Base-by-base conservation (phyloP, 164 flowering plant species). In the Vitis labrusca region DNA sequence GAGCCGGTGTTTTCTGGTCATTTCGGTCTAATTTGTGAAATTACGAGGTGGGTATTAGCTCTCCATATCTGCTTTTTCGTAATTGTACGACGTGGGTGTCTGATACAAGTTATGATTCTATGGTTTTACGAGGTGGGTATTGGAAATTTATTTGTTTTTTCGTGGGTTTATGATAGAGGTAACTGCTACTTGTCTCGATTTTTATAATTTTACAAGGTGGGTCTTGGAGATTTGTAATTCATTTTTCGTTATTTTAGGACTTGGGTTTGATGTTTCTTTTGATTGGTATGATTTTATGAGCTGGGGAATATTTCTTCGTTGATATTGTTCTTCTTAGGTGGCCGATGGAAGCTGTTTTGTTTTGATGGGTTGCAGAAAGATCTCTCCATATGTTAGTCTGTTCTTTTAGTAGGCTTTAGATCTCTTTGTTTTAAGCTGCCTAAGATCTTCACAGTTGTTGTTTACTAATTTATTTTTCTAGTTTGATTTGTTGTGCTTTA, bases 101-200 rank as follows among this genome's bases (percentile, higher is more conserved):
- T 62, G 3, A 16, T 48, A 51, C 53, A 37, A 50, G 50, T 13
- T 12, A 61, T 49, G 32, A 5, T 61, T 59, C 47, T 53, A 2
- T 17, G 56, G 17, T 64, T 65, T 73, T 64, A 50, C 50, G 61
- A 61, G 51, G 61, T 64, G 67, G 72, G 69, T 64, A 10, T 59
- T 69, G 14, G 16, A 1, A 30, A 55, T 10, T 64, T 64, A 0
- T 30, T 27, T 65, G 52, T 72, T 65, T 48, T 57, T 11, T 37
- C 15, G 52, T 58, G 8, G 14, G 12, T 59, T 7, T 12, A 10
- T 53, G 52, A 37, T 54, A 11, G 2, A 50, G 50, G 6, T 37
- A 37, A 37, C 8, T 16, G 13, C 17, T 48, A 47, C 17, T 63
- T 63, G 23, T 49, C 8, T 16, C 9, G 50, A 9, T 48, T 29